phyloP scores from a whole-genome alignment of 768 basidiomycete species.

The Amanita rubescens region DNA sequence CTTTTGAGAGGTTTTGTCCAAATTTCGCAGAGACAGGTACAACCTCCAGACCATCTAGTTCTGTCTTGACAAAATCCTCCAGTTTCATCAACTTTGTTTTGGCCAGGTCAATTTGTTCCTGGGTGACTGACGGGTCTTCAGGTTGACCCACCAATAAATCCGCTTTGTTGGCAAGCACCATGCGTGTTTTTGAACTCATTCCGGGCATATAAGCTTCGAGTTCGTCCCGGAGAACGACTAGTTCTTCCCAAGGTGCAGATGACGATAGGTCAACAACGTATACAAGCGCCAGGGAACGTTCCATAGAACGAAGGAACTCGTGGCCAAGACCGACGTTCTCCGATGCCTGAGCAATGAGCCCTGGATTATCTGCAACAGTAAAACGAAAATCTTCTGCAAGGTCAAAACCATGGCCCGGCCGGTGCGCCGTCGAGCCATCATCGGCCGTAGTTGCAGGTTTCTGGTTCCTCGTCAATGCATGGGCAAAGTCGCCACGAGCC shows the following conservation, averaged over 20 bases:
- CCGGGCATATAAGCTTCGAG: conserved; percentile 76
- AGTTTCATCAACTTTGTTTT: conserved; percentile 48
- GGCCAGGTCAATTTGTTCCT: conserved; percentile 35
- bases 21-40: conserved; percentile 83
- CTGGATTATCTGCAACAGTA: conserved; percentile 96
- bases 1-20: conserved; percentile 67
- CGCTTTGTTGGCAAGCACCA: conserved; percentile 94
- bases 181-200: conserved; percentile 65
- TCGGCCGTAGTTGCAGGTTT: conserved; percentile 15
- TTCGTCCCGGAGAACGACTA: conserved; percentile 69
- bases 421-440: conserved; percentile 7
- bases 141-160: conserved; percentile 47
- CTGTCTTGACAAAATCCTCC: conserved; percentile 45
- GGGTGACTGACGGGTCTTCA: conserved; percentile 31
- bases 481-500: conserved; percentile 46
- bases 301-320: conserved; percentile 88
- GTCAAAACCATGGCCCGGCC: conserved; percentile 45
- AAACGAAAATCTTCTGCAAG: conserved; percentile 75
- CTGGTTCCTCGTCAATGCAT: conserved; percentile 46
- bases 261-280: conserved; percentile 87
- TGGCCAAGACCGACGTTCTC: conserved; percentile 91
- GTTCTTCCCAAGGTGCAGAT: conserved; percentile 52
- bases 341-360: conserved; percentile 77
- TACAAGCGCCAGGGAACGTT: conserved; percentile 81
- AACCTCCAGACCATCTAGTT: conserved; percentile 54